A percentile compares a stretch with the other conserved stretches of the same genome.
Conservation (phyloP, 306 rosid genomes). For the Corylus avellana region DNA sequence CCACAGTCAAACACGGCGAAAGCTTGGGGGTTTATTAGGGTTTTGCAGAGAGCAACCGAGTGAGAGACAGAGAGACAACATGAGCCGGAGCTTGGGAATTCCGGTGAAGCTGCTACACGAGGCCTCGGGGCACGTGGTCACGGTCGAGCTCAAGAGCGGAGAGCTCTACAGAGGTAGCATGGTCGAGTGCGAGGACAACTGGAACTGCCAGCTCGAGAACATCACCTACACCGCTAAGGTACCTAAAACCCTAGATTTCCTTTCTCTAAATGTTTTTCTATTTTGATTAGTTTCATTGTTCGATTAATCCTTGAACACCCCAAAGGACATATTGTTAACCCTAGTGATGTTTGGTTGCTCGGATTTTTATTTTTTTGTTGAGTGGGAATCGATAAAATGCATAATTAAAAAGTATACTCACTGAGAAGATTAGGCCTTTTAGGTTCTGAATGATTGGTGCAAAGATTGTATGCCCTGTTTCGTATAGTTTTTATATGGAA, state of each 20-base stretch:
- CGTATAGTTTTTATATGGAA: neutral
- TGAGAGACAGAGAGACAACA: slow-evolving; percentile 15
- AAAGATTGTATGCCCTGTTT: neutral
- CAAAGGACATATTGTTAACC: neutral
- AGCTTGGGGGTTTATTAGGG: slow-evolving; percentile 37
- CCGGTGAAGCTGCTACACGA: slow-evolving; percentile 99
- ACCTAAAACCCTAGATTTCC: neutral
- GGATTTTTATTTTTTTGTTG: neutral
- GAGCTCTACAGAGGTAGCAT: slow-evolving; percentile 96
- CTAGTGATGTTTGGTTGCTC: neutral
- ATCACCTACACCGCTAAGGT: slow-evolving; percentile 99
- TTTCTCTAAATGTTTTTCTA: neutral
- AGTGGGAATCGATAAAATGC: no score
- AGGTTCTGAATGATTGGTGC: neutral
- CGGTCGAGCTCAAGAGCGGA: slow-evolving; percentile 97
- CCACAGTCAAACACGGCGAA: neutral
- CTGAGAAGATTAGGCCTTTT: neutral
- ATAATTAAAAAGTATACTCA: no score
- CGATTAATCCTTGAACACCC: neutral
- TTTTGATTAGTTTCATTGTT: neutral
- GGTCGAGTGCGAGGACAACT: slow-evolving; percentile 97
- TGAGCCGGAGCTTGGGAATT: slow-evolving; percentile 97
- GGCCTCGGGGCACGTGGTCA: slow-evolving; percentile 91
- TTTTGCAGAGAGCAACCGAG: slow-evolving; percentile 28
- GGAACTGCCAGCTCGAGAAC: slow-evolving; percentile 99